Evolutionary conservation across 352 stramenopile species (phyloP), one percentile per base, ranked within the genome.

Genomic region (Phytophthora sp.): DNA sequence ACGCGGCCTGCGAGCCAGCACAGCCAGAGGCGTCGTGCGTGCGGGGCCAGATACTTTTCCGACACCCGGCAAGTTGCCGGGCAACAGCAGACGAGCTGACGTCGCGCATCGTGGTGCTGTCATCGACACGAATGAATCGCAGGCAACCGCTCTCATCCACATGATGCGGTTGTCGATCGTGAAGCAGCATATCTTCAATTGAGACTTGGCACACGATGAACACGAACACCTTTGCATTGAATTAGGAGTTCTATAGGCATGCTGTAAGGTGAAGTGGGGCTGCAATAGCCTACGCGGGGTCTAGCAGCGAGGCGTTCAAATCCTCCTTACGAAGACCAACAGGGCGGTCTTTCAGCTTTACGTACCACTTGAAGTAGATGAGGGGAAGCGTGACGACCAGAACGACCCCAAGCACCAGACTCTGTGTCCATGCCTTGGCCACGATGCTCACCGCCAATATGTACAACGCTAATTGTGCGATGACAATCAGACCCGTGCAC

Each of bases 351-450:
- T 86, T 69, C 32, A 92, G 64, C 53, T 90, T 83, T 17, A 76
- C 65, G 54, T 87, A 92, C 84, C 84, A 92, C 45, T 92, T 87
- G n/a, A 80, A 75, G 66, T 89, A 91, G 39, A 92, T 89, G 13
- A 86, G 26, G 2, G 84, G 79, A 8, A 75, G 46, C 2, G 83
- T 66, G 17, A 82, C 48, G 24, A 57, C 54, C 46, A 92, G 31
- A 9, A 87, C 44, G 4, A 37, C 44, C 21, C 69, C 50, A 31
- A 92, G 70, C 32, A 88, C 63, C 4, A 76, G 52, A 2, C 72
- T 74, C 65, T 92, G 84, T 11, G 48, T 61, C 84, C 81, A 89
- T 18, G 78, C 84, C 39, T 82, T 84, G 21, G 75, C 69, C 11
- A 92, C 81, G 21, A 87, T 35, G 38, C 79, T 89, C 45, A 92